Conservation (phyloP, 176 grass and related monocot genomes). For the Cymbopogon citratus region DNA sequence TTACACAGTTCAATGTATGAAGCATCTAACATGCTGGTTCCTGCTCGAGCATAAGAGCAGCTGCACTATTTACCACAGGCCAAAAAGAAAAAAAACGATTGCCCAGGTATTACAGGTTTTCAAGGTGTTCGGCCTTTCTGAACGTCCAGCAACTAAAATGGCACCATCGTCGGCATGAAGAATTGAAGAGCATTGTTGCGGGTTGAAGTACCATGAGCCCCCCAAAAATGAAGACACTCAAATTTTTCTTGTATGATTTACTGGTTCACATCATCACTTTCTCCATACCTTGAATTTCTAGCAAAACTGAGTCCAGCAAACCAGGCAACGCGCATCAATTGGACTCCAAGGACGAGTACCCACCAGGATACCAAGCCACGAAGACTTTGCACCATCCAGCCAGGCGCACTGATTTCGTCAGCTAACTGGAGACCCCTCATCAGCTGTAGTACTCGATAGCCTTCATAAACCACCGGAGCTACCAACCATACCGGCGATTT, state of each 20-base stretch:
- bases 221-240: neutral
- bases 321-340: constrained; percentile 89
- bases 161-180: neutral
- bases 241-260: neutral
- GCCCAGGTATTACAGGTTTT: neutral
- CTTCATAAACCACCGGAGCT: constrained; percentile 77
- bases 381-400: constrained; percentile 78
- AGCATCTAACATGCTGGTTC: neutral
- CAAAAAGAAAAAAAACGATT: neutral
- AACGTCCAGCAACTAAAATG: neutral
- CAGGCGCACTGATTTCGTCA: constrained; percentile 54
- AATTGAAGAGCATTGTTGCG: neutral
- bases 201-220: neutral
- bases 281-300: constrained; percentile 23
- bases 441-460: constrained; percentile 81
- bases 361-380: constrained; percentile 89
- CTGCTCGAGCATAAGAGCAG: neutral
- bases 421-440: constrained; percentile 88
- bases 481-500: constrained; percentile 87
- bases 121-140: neutral
- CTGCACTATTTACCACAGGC: neutral
- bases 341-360: constrained; percentile 86
- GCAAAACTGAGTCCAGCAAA: constrained; percentile 57
- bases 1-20: neutral
- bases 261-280: neutral